Evolutionary conservation across 306 rosid species (phyloP), one percentile per base, ranked within the genome.

Genomic region (Glycine latifolia): DNA sequence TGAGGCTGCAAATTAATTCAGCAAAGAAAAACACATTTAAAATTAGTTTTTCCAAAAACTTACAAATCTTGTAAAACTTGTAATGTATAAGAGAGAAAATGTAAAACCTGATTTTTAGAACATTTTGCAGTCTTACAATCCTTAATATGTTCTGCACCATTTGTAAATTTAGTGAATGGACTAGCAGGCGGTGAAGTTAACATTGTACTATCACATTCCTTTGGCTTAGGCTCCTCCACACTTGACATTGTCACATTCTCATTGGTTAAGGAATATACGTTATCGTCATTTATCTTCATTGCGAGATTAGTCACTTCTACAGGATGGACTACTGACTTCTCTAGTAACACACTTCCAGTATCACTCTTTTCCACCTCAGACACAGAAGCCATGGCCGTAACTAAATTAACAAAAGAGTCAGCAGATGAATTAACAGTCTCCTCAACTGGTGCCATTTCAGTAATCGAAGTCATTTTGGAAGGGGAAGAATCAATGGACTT

Each of bases 41-140:
- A 66, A 82, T 52, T 15, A 39, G 3, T 56, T 74, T 77, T 16
- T 3, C 68, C 63, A 14, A 33, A 43, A 50, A 17, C 6, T 44
- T 53, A 11, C 16, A 81, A n/a, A 65, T 39, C 39, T 48, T 48
- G 47, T 73, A 86, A 82, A 86, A 82, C 60, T 13, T 50, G 41
- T 60, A 80, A 15, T n/a, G 10, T 16, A 67, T 67, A 61, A n/a
- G 68, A 39, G 55, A 43, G 73, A 65, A 67, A 79, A 48, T 35
- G 54, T 63, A 39, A 60, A 84, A 95, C 99, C 99, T 90, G 84
- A 54, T 84, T 78, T 86, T 84, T 89, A 68, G 91, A 77, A 83
- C 13, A 48, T 71, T 84, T 86, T 39, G 85, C 90, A 79, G 65
- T 74, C 61, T 89, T 85, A 11, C 82, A 78, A 67, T 84, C 85